phyloP scores from a whole-genome alignment of 495 filamentous ascomycete species.

The Neurospora terricola region DNA sequence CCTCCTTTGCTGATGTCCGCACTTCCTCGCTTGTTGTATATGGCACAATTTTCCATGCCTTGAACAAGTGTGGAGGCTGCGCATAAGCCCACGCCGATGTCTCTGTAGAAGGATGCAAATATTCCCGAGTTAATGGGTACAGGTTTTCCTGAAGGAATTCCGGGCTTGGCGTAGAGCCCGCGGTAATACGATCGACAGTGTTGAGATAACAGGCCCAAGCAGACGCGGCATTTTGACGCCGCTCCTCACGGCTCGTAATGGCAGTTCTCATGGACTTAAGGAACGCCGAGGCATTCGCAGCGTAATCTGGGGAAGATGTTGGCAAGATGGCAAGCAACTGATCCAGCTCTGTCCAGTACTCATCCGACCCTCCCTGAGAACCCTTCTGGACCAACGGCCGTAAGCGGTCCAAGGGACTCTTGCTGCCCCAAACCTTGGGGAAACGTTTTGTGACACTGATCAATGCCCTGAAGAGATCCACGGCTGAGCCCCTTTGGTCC shows the following conservation, averaged over 20 bases:
- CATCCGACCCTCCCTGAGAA: conserved; percentile 57
- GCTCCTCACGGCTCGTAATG: conserved; percentile 63
- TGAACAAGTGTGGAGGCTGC: conserved; percentile 19
- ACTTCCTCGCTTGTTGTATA: conserved; percentile 16
- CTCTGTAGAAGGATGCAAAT: conserved; percentile 27
- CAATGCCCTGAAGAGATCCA: conserved; percentile 56
- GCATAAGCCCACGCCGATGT: conserved; percentile 23
- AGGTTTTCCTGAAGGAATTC: conserved; percentile 37
- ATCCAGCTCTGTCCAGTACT: conserved; percentile 61
- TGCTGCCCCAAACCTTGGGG: conserved; percentile 60
- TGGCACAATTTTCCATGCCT: conserved; percentile 18
- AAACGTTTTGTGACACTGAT: conserved; percentile 47
- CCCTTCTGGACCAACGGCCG: conserved; percentile 71
- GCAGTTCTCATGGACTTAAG: conserved; percentile 57
- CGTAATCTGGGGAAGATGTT: conserved; percentile 31
- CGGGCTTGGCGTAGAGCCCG: conserved; percentile 18
- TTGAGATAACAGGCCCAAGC: conserved; percentile 70
- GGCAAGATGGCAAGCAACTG: conserved; percentile 54
- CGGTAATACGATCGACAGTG: conserved; percentile 39
- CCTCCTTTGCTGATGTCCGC: conserved; percentile 5
- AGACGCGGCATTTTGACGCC: conserved; percentile 47
- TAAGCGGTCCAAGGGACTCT: conserved; percentile 55
- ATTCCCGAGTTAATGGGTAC: conserved; percentile 30
- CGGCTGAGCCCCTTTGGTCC: conserved; percentile 61
- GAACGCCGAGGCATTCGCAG: conserved; percentile 42